Conservation (phyloP, 1,284 basidiomycete genomes). For the Ceratorhiza oryzae-sativae region DNA sequence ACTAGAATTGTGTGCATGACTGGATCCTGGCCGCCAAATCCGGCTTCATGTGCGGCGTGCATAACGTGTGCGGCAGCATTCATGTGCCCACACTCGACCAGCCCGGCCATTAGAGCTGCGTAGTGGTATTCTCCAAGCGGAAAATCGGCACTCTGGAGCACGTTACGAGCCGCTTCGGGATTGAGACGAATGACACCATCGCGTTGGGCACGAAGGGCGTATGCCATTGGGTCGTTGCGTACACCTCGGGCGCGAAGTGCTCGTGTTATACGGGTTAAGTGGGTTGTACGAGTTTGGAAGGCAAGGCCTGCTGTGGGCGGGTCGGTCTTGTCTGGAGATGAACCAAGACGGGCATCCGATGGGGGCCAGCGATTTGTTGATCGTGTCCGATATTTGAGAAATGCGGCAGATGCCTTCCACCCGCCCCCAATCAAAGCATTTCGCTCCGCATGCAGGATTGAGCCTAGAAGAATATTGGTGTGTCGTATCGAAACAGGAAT, state of each 20-base stretch:
- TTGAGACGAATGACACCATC: conserved; percentile 31
- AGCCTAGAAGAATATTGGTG: conserved; percentile 26
- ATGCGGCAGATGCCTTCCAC: conserved; percentile 33
- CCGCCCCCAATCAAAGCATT: conserved; percentile 7
- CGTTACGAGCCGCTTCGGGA: conserved; percentile 18
- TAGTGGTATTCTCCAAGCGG: conserved; percentile 27
- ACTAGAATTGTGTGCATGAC: conserved; percentile 39
- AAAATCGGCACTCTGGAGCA: conserved; percentile 22
- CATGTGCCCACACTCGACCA: conserved; percentile 35
- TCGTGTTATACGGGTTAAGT: not conserved
- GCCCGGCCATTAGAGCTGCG: conserved; percentile 33
- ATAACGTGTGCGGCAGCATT: conserved; percentile 21
- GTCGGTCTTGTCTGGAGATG: not conserved
- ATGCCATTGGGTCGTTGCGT: conserved; percentile 30
- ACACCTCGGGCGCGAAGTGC: conserved; percentile 30
- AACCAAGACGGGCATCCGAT: conserved; percentile 4
- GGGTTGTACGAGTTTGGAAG: not conserved
- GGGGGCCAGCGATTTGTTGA: conserved; percentile 3
- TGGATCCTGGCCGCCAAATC: not conserved
- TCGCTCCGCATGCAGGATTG: conserved; percentile 21
- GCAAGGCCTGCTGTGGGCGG: conserved; percentile 27
- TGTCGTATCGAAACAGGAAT: conserved; percentile 31
- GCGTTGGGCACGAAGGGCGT: conserved; percentile 25
- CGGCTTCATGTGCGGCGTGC: conserved; percentile 14
- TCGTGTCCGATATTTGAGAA: conserved; percentile 29